Evolutionary conservation across 2,329 filamentous ascomycete genomes (phyloP), one percentile per base, ranked within the genome.

Genomic region (Stromatinia cepivora): DNA sequence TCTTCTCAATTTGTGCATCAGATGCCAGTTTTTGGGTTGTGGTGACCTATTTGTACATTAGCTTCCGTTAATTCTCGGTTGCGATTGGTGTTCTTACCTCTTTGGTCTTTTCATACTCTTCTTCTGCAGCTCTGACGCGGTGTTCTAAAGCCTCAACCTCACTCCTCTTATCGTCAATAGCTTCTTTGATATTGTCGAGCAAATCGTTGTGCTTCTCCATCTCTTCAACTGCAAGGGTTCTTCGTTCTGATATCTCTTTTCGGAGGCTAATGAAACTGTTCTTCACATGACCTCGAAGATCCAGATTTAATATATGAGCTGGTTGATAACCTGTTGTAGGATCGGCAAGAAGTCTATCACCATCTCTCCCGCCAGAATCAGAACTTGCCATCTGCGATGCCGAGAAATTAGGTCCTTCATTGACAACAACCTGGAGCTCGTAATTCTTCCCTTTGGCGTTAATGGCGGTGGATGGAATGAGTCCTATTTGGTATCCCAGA

Each of bases 121-220:
- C 92, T 79, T 97, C 92, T 0, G 94, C 94, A 25, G 92, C 92
- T 46, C 92, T 88, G 58, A 97, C 92, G 56, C 92, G 88, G 80
- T 98, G 94, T 74, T 94, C 92, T 22, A 99, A 84, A 4, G 93
- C 92, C 78, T 97, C 94, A 25, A 99, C 92, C 79, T 99, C 95
- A 73, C 90, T 91, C 71, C 90, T 87, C 82, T 97, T 97, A 81
- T 99, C 94, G 78, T 97, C 94, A 80, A 99, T 95, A 22, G 94
- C 93, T 81, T 99, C 96, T 79, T 95, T 95, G 79, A 97, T 94
- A 74, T 92, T 92, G 79, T 98, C 94, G 13, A 99, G 87, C 72
- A 97, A 85, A 79, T 98, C 95, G 77, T 97, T 92, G 74, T 97
- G 93, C 77, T 95, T 94, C 86, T 97, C 92, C 84, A 97, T 95